Evolutionary conservation across 1,284 basidiomycete species (phyloP), one percentile per base, ranked within the genome.

Genomic region (Ganoderma sinense): DNA sequence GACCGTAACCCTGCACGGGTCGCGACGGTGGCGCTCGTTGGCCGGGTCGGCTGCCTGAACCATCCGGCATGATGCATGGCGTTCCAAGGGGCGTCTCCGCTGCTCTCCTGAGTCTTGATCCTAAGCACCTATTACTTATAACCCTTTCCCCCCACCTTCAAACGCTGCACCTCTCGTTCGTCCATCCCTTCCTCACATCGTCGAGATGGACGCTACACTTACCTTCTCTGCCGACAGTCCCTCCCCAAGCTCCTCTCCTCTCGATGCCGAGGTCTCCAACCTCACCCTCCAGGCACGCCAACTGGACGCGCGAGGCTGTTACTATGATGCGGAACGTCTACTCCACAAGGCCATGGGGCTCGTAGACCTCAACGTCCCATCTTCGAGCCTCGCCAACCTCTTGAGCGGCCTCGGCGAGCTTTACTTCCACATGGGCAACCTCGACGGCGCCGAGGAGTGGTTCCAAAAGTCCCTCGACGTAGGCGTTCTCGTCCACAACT

Each of bases 371-470:
- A 60, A 60, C 14, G 62, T 67, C 4, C 69, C 74, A 18, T 20
- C 68, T 29, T 31, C 67, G 16, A 69, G 70, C 41, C 73, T 76
- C n/a, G 80, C 80, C 51, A 62, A 77, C 23, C 74, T 78, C 13
- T 75, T 73, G 65, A 81, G 80, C 69, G 70, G 73, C 40, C 74
- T 82, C 8, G 80, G 81, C 36, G 81, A 82, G 68, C 69, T 78
- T 11, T 80, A 81, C 67, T 71, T 81, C 39, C 74, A 76, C 64
- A 76, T 80, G 73, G 75, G 74, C 31, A 77, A 76, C 58, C 70
- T 81, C 18, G 78, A 77, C 62, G 80, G 82, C 26, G 80, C 81
- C n/a, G 81, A 82, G 72, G 67, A 73, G 18, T 77, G 77, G 67
- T 70, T 81, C 26, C 65, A 69, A 16, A 74, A 74, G 53, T 79